Base-by-base conservation (phyloP, 139 green algal genomes). In the Coelastrella sp. region DNA sequence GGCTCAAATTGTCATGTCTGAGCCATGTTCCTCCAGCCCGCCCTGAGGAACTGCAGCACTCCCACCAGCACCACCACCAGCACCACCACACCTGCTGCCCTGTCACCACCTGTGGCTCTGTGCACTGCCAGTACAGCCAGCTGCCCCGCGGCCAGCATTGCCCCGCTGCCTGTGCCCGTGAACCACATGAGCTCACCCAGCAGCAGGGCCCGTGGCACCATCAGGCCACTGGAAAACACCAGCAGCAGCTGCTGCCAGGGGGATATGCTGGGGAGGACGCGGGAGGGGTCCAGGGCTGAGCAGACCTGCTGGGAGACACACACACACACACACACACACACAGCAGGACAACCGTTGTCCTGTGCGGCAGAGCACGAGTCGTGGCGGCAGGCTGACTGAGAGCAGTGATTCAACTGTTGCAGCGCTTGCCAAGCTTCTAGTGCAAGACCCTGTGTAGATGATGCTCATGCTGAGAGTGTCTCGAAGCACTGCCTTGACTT, bases 141-240 rank as follows among this genome's bases (percentile, higher is more conserved):
- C 74, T 90, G 86, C 8, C 59, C 86, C 14, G 74, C 86, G 15
- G 86, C 86, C 58, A 90, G 75, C 74, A 85, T 19, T 35, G 86
- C 60, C 10, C 60, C 86, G 17, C 59, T 85, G 86, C 60, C 74
- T 72, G 91, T 94, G 84, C 96, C 96, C 19, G 91, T 93, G 68
- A 96, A 90, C 97, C 97, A 99, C 76, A 99, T 94, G n/a, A 92
- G 65, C 92, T 99, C 97, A 3, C 92, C 61, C 17, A 90, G 96
- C 60, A 95, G 92, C 58, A 99, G 91, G 22, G 97, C 97, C 0
- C 97, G 93, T 0, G 97, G 96, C 73, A 99, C 92, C 97, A 99
- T 99, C 57, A 99, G 94, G 22, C 89, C 94, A 83, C 99, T 99
- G 92, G 95, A 94, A 8, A 93, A 78, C 89, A 96, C 94, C 9